Evolutionary conservation across 2,329 filamentous ascomycete species (phyloP), one percentile per base, ranked within the genome.

Genomic region (Colletotrichum sp.): DNA sequence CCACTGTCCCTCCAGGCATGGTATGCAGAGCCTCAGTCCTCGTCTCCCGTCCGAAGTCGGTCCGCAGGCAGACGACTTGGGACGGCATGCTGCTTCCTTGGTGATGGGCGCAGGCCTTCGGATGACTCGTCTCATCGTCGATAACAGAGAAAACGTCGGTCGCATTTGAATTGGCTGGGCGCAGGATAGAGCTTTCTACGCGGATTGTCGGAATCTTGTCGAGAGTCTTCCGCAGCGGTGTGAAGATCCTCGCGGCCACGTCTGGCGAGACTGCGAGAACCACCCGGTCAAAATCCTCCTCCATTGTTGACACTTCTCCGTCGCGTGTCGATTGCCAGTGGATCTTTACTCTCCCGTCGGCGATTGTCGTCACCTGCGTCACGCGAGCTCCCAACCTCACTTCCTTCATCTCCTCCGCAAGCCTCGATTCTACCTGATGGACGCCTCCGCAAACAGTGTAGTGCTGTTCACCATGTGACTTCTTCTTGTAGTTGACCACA

Each of bases 21-120:
- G 87, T 82, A 75, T 92, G 90, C 18, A 89, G 81, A 0, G 90
- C 86, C 75, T 91, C 90, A 1, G 89, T 90, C n/a, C 78, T 82
- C 4, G 79, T 75, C 18, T 71, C 78, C 30, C 73, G 78, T 5
- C 72, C 80, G 77, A 83, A 85, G 66, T 65, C 82, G 55, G 80
- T 87, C 7, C 82, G 82, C 26, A 88, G 81, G 4, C 79, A 82
- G 68, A 87, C 81, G 26, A 79, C 58, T 69, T 86, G 84, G 1
- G 83, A 73, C 21, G 79, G 78, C 26, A 79, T 78, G 6, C 61
- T 66, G n/a, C 77, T 74, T 64, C 77, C 79, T 21, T 76, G 55
- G 21, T 82, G 80, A 38, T 83, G 82, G 65, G 80, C 79, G 71
- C 83, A 83, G 8, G 69, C 73, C 28, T 28, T 28, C 28, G 28